A percentile compares a stretch with the other conserved stretches of the same genome.
These are phyloP conservation scores for Tricholoma sp. DNA, from an alignment of 768 basidiomycete species.

Conservation along the genomic window DNA sequence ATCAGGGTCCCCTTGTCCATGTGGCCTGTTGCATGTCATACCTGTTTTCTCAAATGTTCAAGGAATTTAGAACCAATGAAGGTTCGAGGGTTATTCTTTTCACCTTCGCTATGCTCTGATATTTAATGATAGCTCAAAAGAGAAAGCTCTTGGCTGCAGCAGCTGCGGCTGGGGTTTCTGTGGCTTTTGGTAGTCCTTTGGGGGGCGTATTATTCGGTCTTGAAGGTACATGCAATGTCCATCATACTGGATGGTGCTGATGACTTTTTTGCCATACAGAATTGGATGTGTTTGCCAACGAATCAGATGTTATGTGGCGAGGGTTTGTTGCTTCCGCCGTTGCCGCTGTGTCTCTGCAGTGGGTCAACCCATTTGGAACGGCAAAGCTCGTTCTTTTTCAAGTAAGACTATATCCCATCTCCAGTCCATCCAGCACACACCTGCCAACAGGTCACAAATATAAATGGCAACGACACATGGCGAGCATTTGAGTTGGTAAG, in stretches of 20 bases:
- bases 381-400: constrained; percentile 80
- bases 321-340: constrained; percentile 89
- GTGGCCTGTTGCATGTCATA: constrained; percentile 81
- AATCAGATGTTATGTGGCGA: constrained; percentile 76
- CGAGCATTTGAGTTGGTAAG: constrained; percentile 66
- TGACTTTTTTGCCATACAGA: constrained; percentile 28
- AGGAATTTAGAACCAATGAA: constrained; percentile 74
- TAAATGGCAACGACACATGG: constrained; percentile 57
- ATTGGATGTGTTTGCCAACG: constrained; percentile 62
- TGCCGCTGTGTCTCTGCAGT: constrained; percentile 80
- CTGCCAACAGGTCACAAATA: constrained; percentile 47
- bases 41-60: constrained; percentile 60
- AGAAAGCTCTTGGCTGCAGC: constrained; percentile 79
- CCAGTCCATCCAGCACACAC: background rate
- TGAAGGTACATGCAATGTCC: constrained; percentile 40
- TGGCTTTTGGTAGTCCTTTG: constrained; percentile 84
- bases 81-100: constrained; percentile 29
- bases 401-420: constrained; percentile 26
- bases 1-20: constrained; percentile 77
- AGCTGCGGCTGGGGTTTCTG: constrained; percentile 82
- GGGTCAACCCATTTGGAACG: constrained; percentile 82
- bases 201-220: constrained; percentile 85
- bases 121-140: constrained; percentile 54
- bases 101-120: background rate
- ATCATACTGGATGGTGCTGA: background rate